Evolutionary conservation across 179 eudicot species (phyloP).

Genomic region (Silene coronaria): DNA sequence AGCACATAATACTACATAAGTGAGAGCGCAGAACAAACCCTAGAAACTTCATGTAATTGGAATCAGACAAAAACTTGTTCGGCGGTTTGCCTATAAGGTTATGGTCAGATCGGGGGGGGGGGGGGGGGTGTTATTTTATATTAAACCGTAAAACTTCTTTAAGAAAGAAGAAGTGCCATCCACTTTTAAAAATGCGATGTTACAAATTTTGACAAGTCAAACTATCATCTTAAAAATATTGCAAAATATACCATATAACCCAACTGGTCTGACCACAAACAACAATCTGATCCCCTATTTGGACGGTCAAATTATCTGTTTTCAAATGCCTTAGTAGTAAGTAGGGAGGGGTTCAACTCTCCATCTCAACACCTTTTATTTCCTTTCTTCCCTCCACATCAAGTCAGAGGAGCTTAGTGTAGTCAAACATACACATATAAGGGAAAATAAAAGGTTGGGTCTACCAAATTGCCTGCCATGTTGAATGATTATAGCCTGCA

Average conservation of each 20-base stretch:
- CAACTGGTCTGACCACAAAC: background rate
- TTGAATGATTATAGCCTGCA: background rate
- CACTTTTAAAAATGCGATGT: background rate
- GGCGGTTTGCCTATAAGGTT: too few species aligned
- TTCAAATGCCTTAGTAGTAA: background rate
- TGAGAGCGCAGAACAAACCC: background rate
- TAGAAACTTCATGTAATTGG: background rate
- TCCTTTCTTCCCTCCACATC: background rate
- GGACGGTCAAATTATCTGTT: background rate
- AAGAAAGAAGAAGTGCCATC: background rate
- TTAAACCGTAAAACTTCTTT: too few species aligned
- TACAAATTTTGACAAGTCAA: background rate
- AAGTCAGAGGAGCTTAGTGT: background rate
- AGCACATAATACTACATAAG: background rate
- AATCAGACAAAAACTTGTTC: background rate
- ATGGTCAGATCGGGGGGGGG: too few species aligned
- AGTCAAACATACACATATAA: background rate
- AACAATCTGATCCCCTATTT: background rate
- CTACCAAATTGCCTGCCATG: background rate
- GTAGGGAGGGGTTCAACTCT: background rate
- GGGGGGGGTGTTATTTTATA: too few species aligned
- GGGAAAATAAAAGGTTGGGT: background rate
- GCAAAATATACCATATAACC: background rate
- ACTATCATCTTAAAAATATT: background rate
- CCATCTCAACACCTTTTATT: background rate